Evolutionary conservation across 768 basidiomycete species (phyloP), one percentile per base, ranked within the genome.

Genomic region (Postia placenta): DNA sequence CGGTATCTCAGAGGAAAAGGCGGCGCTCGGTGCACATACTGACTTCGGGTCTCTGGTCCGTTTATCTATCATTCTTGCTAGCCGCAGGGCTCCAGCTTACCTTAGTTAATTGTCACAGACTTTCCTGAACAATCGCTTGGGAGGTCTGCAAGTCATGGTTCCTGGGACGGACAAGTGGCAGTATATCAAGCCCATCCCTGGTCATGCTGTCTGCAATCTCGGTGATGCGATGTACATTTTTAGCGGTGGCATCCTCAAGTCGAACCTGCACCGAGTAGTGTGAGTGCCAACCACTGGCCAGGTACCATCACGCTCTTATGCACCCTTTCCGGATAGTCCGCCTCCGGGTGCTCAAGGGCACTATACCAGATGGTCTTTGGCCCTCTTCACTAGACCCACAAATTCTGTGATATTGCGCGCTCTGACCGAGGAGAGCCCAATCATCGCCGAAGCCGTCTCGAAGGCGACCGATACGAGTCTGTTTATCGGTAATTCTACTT

Each of bases 361-460:
- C 6, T 61, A 70, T 25, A 76, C 76, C 26, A 72, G 85, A 9
- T 85, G 80, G 76, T 87, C 84, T 4, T 64, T 85, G 9, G 83
- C 83, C 0, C 86, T 76, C 64, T 85, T 87, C 65, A 79, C 75
- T 0, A 71, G 85, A n/a, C 83, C 83, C 0, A 76, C 74, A 5
- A 73, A 83, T 57, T 69, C 70, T 2, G 66, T 74, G 28, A 49
- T 71, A 1, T 74, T 85, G 5, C 73, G 70, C 6, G 74, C 83
- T 2, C 64, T 84, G 5, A 63, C 69, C 0, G 73, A 80, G 23
- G 69, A 76, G 5, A 84, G 82, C 48, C 54, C 68, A 0, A 48
- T 75, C 1, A 74, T 85, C 15, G 74, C 78, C 0, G 69, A 73
- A 1, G 68, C 73, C 5, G 67, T 67, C 15, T 56, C 50, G 9